Evolutionary conservation across 148 eudicot species (phyloP).

Genomic region (Amaranthus palmeri): DNA sequence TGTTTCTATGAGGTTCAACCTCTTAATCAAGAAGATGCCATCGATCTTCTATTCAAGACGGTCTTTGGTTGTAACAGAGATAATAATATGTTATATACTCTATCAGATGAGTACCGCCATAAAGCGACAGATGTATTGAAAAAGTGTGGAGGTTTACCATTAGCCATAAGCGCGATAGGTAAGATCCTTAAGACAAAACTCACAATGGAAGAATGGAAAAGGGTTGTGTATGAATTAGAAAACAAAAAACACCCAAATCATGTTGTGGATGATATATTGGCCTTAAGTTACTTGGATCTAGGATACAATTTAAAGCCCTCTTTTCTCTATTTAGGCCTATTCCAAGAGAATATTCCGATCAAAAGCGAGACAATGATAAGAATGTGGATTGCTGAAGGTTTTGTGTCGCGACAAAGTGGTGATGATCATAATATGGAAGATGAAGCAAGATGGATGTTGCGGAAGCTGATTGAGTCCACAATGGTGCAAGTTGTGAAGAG

Average conservation of each 20-base stretch:
- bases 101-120: not conserved
- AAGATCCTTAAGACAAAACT: slow-evolving; percentile 12
- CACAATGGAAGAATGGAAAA: slow-evolving; percentile 13
- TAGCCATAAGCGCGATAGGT: slow-evolving; percentile 21
- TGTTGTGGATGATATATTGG: not conserved
- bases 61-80: not conserved
- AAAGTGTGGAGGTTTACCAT: slow-evolving; percentile 25
- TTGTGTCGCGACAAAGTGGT: not conserved
- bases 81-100: not conserved
- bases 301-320: slow-evolving; percentile 14
- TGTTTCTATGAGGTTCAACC: slow-evolving; percentile 9
- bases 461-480: slow-evolving; percentile 22
- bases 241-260: not conserved
- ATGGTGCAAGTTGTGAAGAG: slow-evolving; percentile 21
- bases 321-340: slow-evolving; percentile 10
- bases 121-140: slow-evolving; percentile 13
- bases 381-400: slow-evolving; percentile 31
- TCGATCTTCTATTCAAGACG: slow-evolving; percentile 20
- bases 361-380: not conserved
- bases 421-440: slow-evolving; percentile 18
- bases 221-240: slow-evolving; percentile 11
- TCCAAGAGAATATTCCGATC: not conserved
- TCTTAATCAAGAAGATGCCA: slow-evolving; percentile 17
- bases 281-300: slow-evolving; percentile 10
- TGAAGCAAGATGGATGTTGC: slow-evolving; percentile 12